Conservation (phyloP, 306 rosid genomes). For the Dalbergia cultrata region DNA sequence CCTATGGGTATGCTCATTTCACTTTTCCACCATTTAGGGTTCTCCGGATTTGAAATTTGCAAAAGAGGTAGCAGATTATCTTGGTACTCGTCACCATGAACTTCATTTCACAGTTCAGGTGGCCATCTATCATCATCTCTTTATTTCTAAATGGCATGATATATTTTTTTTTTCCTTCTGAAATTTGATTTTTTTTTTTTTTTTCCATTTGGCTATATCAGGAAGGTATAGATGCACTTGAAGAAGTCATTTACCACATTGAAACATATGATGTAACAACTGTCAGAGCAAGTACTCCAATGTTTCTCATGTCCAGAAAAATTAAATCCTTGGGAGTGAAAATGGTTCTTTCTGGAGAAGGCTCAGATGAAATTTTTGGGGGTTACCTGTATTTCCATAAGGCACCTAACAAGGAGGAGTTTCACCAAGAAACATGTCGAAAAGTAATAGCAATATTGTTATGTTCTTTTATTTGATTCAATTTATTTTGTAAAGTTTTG, state of each 20-base stretch:
- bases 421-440: conserved; percentile 92
- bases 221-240: conserved; percentile 99
- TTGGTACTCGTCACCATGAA: conserved; percentile 89
- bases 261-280: conserved; percentile 99
- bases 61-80: conserved; percentile 94
- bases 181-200: conserved; percentile 8
- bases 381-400: conserved; percentile 98
- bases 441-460: conserved; percentile 62
- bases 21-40: conserved; percentile 62
- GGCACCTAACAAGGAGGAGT: conserved; percentile 94
- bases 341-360: conserved; percentile 99
- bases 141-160: neutral
- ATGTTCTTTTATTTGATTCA: conserved; percentile 26
- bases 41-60: conserved; percentile 98
- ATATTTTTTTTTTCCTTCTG: conserved; percentile 1
- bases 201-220: conserved; percentile 50
- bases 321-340: conserved; percentile 98
- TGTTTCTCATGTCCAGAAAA: conserved; percentile 99
- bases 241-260: conserved; percentile 94
- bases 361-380: conserved; percentile 97
- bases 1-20: conserved; percentile 41
- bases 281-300: conserved; percentile 96
- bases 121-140: conserved; percentile 21
- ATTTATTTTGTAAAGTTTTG: conserved; percentile 11
- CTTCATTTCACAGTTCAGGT: conserved; percentile 98